phyloP scores from a whole-genome alignment of 768 basidiomycete species.

The Goffeauzyma gilvescens region DNA sequence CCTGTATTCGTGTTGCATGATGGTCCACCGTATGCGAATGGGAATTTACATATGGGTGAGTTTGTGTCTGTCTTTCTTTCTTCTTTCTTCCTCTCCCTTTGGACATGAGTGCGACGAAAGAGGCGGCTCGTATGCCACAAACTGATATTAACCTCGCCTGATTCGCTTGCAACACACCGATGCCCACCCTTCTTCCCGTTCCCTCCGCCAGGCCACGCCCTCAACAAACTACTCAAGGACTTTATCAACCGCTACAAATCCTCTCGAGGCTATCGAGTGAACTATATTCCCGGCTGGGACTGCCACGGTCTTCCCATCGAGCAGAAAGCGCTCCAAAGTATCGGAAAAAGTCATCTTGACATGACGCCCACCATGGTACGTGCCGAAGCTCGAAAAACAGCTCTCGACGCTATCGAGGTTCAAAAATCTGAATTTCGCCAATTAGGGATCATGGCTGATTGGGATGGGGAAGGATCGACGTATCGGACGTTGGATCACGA shows the following conservation, averaged over 20 bases:
- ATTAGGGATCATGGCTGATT: conserved; percentile 83
- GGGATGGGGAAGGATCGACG: conserved; percentile 41
- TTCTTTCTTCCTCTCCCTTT: too few relatives aligned
- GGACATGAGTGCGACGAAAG: too few relatives aligned
- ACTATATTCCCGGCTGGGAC: conserved; percentile 92
- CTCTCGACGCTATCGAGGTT: conserved; percentile 49
- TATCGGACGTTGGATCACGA: conserved; percentile 75
- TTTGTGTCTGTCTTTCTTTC: not conserved
- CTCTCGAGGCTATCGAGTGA: conserved; percentile 53
- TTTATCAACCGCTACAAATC: conserved; percentile 80
- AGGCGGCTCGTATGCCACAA: not conserved
- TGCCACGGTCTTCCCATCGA: conserved; percentile 96
- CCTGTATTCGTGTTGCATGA: conserved; percentile 74
- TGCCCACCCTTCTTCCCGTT: too few relatives aligned
- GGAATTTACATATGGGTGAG: conserved; percentile 80
- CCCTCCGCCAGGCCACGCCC: conserved; percentile 85
- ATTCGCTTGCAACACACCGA: too few relatives aligned
- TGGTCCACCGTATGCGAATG: conserved; percentile 95
- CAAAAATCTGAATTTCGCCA: conserved; percentile 64
- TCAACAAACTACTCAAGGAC: conserved; percentile 93
- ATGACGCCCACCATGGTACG: conserved; percentile 50
- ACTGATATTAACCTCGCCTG: not conserved
- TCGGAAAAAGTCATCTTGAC: conserved; percentile 45
- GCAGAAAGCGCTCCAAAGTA: conserved; percentile 65
- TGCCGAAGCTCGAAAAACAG: conserved; percentile 49